Evolutionary conservation across 2,329 filamentous ascomycete genomes (phyloP).

Genomic region (Zymoseptoria pseudotritici): DNA sequence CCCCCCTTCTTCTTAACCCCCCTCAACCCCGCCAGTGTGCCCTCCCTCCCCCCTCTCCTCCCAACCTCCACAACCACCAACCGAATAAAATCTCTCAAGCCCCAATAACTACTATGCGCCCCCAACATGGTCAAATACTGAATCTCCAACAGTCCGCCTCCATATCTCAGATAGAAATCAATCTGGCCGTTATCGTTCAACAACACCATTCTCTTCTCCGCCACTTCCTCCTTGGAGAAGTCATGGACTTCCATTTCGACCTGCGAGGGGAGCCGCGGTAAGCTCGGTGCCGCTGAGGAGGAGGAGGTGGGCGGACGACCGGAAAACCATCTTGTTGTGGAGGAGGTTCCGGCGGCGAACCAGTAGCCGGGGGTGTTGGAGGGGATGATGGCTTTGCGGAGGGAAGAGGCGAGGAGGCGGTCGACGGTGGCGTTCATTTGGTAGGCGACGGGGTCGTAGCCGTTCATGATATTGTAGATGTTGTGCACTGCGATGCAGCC

Average conservation of each 20-base stretch:
- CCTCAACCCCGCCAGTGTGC: conserved; percentile 47
- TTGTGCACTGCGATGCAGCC: conserved; percentile 93
- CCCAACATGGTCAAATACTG: conserved; percentile 97
- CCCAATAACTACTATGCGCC: conserved; percentile 93
- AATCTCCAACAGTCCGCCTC: conserved; percentile 81
- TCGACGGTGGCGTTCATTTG: conserved; percentile 87
- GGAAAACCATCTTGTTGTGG: conserved; percentile 34
- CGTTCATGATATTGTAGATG: conserved; percentile 84
- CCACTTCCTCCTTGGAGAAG: conserved; percentile 84
- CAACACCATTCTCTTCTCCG: conserved; percentile 77
- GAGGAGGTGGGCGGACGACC: conserved; percentile 25
- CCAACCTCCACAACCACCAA: conserved; percentile 86
- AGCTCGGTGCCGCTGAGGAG: too few relatives aligned
- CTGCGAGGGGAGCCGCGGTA: conserved; percentile 39
- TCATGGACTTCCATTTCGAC: conserved; percentile 95
- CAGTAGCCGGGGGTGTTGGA: conserved; percentile 50
- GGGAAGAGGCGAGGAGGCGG: conserved; percentile 63
- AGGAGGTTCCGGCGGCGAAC: conserved; percentile 31
- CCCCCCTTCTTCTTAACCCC: conserved; percentile 45
- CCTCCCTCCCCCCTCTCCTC: conserved; percentile 58
- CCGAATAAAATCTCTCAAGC: conserved; percentile 75
- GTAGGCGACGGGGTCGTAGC: conserved; percentile 77
- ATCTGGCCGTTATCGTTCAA: conserved; percentile 97
- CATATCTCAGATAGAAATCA: conserved; percentile 78
- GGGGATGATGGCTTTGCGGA: conserved; percentile 74